These are phyloP conservation scores for Termitomyces sp. DNA, from an alignment of 768 basidiomycete species.

Conservation along the genomic window DNA sequence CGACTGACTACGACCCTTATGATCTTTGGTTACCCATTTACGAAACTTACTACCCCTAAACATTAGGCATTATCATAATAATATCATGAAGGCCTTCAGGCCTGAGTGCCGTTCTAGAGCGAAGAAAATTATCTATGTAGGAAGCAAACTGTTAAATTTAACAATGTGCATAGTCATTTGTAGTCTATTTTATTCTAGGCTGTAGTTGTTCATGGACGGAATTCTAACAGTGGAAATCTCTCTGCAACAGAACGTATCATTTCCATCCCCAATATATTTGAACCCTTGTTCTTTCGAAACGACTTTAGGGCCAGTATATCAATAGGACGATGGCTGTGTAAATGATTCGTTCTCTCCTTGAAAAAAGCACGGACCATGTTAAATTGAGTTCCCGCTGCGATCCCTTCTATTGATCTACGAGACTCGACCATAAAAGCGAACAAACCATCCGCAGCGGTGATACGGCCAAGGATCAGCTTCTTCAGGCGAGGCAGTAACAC, in stretches of 20 bases:
- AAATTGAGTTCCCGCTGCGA: background rate
- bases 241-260: background rate
- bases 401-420: too few relatives aligned
- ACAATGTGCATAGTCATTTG: background rate
- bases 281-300: background rate
- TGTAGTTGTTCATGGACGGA: background rate
- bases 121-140: background rate
- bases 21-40: constrained; percentile 1
- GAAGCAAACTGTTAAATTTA: background rate
- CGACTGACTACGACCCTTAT: background rate
- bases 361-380: background rate
- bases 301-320: constrained; percentile 1
- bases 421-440: too few relatives aligned
- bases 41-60: background rate
- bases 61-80: background rate
- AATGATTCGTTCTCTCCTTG: background rate
- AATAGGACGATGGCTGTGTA: background rate
- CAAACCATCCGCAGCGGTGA: too few relatives aligned
- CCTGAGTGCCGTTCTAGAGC: background rate
- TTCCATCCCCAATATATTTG: constrained; percentile 5
- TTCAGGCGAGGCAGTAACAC: too few relatives aligned
- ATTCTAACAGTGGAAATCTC: background rate
- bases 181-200: background rate
- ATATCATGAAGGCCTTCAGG: background rate
- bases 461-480: too few relatives aligned